Evolutionary conservation across 495 filamentous ascomycete species (phyloP).

Genomic region (Zalerion maritima): DNA sequence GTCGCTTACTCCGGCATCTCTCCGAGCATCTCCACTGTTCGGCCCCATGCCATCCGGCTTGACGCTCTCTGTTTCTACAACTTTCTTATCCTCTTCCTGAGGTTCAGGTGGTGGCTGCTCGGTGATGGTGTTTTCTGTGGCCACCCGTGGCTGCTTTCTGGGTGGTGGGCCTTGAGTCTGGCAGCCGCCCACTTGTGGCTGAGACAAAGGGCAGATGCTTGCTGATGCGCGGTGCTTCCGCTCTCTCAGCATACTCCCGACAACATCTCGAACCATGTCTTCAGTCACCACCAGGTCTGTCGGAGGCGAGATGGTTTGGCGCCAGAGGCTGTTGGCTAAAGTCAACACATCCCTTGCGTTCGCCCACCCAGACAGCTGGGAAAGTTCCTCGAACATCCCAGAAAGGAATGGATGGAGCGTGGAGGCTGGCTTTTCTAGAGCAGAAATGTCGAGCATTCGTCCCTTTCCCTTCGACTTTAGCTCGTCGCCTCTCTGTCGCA

Average conservation of each 20-base stretch:
- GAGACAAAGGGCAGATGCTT: background rate
- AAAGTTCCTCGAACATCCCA: constrained; percentile 25
- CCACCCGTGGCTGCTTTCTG: background rate
- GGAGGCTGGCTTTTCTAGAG: constrained; percentile 15
- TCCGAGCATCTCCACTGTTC: constrained; percentile 3
- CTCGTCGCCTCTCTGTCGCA: background rate
- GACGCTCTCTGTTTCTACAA: background rate
- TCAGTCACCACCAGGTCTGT: constrained; percentile 14
- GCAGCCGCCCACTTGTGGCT: constrained; percentile 1
- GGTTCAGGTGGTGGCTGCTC: background rate
- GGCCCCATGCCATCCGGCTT: no score
- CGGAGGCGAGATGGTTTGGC: constrained; percentile 20
- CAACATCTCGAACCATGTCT: constrained; percentile 18
- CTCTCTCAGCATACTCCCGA: constrained; percentile 33
- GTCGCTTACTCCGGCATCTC: constrained; percentile 46
- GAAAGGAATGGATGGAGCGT: constrained; percentile 14
- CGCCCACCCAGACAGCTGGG: constrained; percentile 41
- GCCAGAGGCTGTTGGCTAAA: constrained; percentile 37
- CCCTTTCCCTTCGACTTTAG: constrained; percentile 14
- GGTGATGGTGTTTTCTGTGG: background rate
- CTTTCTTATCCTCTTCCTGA: background rate
- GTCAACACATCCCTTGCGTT: constrained; percentile 54
- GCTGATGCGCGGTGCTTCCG: constrained; percentile 14
- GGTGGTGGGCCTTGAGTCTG: background rate
- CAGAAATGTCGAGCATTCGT: constrained; percentile 21